These are phyloP conservation scores for Eimeria sp. DNA, from an alignment of 169 alveolate species.

Conservation along the genomic window DNA sequence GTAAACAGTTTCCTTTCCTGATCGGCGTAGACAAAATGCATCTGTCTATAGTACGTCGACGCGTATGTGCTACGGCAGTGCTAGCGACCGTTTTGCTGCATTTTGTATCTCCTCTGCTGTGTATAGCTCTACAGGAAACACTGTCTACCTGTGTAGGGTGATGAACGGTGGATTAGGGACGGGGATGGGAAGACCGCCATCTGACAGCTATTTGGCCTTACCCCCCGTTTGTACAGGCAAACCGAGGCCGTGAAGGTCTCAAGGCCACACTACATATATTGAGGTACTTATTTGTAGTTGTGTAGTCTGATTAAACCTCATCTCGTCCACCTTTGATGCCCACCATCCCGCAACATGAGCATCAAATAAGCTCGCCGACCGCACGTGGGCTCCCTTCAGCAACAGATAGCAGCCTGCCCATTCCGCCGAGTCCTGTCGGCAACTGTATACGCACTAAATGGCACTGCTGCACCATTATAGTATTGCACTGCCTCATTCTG, in stretches of 20 bases:
- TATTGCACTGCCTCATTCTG: background rate
- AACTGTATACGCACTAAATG: background rate
- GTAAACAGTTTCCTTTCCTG: background rate
- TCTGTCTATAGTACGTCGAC: background rate
- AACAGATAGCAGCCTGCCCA: background rate
- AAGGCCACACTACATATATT: background rate
- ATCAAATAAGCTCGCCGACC: too few species aligned
- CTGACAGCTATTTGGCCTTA: background rate
- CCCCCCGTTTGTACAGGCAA: background rate
- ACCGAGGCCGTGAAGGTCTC: background rate
- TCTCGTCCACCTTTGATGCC: too few species aligned
- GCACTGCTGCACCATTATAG: background rate
- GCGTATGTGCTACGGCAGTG: background rate
- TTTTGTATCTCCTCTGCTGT: background rate
- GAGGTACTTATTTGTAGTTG: too few species aligned
- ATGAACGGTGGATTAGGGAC: too few species aligned
- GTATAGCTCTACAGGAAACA: too few species aligned
- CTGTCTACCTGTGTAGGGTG: too few species aligned
- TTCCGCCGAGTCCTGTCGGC: background rate
- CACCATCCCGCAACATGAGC: too few species aligned
- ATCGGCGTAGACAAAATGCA: background rate
- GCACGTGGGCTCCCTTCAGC: too few species aligned
- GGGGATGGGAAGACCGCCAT: background rate
- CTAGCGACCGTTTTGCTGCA: background rate
- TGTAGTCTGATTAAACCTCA: too few species aligned